A percentile compares a stretch with the other conserved stretches of the same genome.
Evolutionary conservation across 352 stramenopile genomes (phyloP).

Genomic region (Phytophthora aleatoria): DNA sequence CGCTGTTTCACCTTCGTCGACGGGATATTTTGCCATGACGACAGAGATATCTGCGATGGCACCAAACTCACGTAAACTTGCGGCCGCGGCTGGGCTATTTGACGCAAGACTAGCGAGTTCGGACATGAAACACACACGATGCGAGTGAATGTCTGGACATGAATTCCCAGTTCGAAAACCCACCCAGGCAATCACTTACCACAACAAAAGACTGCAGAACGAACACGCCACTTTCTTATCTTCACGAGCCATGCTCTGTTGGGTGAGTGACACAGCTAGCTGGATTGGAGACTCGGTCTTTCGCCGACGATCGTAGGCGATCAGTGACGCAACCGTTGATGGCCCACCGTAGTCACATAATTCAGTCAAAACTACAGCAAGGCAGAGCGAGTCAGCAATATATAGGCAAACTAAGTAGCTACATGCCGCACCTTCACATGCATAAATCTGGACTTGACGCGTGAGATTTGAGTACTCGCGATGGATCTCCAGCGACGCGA

Average conservation of each 20-base stretch:
- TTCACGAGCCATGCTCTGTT: constrained; percentile 59
- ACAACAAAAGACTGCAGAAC: constrained; percentile 67
- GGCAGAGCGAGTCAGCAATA: constrained; percentile 4
- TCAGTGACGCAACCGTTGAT: constrained; percentile 38
- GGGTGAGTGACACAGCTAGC: constrained; percentile 50
- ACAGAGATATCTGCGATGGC: constrained; percentile 72
- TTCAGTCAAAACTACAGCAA: constrained; percentile 56
- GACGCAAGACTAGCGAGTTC: constrained; percentile 46
- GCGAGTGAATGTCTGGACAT: too few species aligned
- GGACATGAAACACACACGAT: neutral
- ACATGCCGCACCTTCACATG: constrained; percentile 61
- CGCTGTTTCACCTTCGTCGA: constrained; percentile 52
- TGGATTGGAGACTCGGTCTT: constrained; percentile 41
- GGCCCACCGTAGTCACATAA: constrained; percentile 63
- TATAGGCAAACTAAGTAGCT: neutral
- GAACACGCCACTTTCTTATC: constrained; percentile 79
- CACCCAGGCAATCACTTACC: constrained; percentile 36
- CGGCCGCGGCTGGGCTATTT: constrained; percentile 47
- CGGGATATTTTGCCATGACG: constrained; percentile 75
- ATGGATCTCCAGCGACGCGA: constrained; percentile 56
- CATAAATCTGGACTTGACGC: constrained; percentile 81
- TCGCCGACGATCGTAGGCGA: constrained; percentile 32
- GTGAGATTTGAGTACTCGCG: constrained; percentile 75
- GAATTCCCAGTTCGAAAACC: too few species aligned
- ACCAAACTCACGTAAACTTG: constrained; percentile 48